Evolutionary conservation across 139 green algal genomes (phyloP), one percentile per base, ranked within the genome.

Genomic region (Desmodesmus armatus): DNA sequence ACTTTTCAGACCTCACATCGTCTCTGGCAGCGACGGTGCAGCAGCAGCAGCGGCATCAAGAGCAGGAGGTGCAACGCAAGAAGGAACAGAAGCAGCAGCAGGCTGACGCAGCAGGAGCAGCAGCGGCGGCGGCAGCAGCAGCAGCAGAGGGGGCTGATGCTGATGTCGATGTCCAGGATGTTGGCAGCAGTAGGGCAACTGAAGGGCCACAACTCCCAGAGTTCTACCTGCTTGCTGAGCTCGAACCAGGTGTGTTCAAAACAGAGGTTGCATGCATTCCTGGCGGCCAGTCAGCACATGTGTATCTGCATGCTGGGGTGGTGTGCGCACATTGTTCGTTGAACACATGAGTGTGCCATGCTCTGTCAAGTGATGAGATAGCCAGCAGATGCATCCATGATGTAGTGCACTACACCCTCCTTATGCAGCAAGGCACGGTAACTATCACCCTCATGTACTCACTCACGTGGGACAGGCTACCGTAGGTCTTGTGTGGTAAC

Each of bases 181-280:
- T 63, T 7, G 67, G 69, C 44, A 62, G 67, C 25, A 58, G n/a
- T 11, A 39, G 47, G 55, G 41, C 67, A 73, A 40, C 33, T 39
- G 82, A n/a, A n/a, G n/a, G 74, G 2, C 60, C 86, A 3, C 35
- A 66, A 35, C 80, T 96, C 58, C 92, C 93, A 4, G 90, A 91
- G 55, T 96, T 94, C 58, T 91, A 94, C 63, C 47, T 96, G 6
- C 75, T 80, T 19, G 87, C 89, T n/a, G 76, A 87, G 47, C 55
- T 67, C 51, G 89, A 92, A 47, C 87, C 87, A 9, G 47, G 47
- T 85, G 87, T 80, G 86, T 51, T 3, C n/a, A n/a, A n/a, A n/a
- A n/a, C n/a, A n/a, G n/a, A n/a, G n/a, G n/a, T n/a, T n/a, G n/a
- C n/a, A n/a, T n/a, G n/a, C n/a, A n/a, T n/a, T n/a, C n/a, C n/a